Conservation (phyloP, 495 filamentous ascomycete species). For the Bacidia rubella region DNA sequence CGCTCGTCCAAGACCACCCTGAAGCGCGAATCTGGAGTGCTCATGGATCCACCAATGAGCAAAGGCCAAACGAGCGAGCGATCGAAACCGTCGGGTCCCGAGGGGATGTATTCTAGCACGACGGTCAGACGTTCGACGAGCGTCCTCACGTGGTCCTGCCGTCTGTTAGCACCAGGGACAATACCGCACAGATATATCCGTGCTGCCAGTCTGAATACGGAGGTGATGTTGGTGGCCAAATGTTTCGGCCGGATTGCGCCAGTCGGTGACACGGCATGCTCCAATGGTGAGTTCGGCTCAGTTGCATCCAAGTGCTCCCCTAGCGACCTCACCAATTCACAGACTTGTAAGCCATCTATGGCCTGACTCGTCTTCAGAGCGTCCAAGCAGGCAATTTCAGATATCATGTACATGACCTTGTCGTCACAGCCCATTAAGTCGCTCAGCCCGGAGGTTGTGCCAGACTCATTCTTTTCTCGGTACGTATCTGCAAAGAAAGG, state of each 20-base stretch:
- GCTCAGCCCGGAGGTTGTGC: conserved; percentile 58
- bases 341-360: conserved; percentile 65
- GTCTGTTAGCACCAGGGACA: conserved; percentile 71
- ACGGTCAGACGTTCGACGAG: conserved; percentile 61
- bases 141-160: conserved; percentile 52
- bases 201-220: conserved; percentile 80
- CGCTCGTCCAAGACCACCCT: conserved; percentile 62
- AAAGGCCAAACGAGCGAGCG: conserved; percentile 87
- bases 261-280: conserved; percentile 37
- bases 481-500: conserved; percentile 87
- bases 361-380: conserved; percentile 70
- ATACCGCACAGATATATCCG: conserved; percentile 91
- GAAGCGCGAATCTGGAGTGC: conserved; percentile 55
- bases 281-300: conserved; percentile 45
- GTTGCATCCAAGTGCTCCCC: conserved; percentile 72
- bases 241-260: conserved; percentile 70
- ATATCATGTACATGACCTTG: conserved; percentile 94
- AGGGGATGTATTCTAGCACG: conserved; percentile 63
- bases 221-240: conserved; percentile 72
- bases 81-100: conserved; percentile 71
- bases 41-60: conserved; percentile 68
- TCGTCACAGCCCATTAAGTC: conserved; percentile 99
- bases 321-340: conserved; percentile 68
- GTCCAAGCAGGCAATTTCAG: conserved; percentile 91
- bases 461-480: conserved; percentile 71